Evolutionary conservation across 1,284 basidiomycete genomes (phyloP).

Genomic region (Earliella scabrosa): DNA sequence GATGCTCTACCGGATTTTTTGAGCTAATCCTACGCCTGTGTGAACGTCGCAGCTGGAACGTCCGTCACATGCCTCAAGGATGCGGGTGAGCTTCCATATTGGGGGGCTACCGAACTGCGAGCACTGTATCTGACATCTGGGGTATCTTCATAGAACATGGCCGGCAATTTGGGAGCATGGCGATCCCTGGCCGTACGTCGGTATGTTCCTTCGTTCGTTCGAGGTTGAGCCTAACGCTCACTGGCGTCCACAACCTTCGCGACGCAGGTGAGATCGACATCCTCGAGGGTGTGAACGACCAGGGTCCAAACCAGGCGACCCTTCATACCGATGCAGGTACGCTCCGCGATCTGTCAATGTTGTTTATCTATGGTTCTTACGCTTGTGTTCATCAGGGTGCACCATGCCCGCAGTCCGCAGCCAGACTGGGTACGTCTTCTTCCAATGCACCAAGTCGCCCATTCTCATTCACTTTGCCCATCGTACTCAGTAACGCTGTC

Average conservation of each 20-base stretch:
- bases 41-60: conserved; percentile 46
- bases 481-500: conserved; percentile 20
- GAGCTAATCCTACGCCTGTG: neutral
- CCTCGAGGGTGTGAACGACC: conserved; percentile 68
- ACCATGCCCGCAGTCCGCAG: conserved; percentile 54
- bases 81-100: conserved; percentile 55
- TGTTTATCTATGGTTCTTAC: neutral
- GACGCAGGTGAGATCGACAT: conserved; percentile 68
- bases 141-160: conserved; percentile 36
- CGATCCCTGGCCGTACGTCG: conserved; percentile 37
- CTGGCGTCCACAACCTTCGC: neutral
- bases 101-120: neutral
- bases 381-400: conserved; percentile 46
- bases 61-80: conserved; percentile 63
- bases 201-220: conserved; percentile 14
- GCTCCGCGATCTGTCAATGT: too few relatives aligned
- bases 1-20: neutral
- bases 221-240: conserved; percentile 8
- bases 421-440: conserved; percentile 52
- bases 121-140: conserved; percentile 1
- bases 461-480: neutral
- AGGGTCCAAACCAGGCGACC: conserved; percentile 57
- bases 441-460: neutral
- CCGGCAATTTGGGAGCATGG: conserved; percentile 45
- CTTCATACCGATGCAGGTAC: conserved; percentile 61